These are phyloP conservation scores for Camillea tinctor DNA, from an alignment of 2,329 filamentous ascomycete species.

Conservation along the genomic window DNA sequence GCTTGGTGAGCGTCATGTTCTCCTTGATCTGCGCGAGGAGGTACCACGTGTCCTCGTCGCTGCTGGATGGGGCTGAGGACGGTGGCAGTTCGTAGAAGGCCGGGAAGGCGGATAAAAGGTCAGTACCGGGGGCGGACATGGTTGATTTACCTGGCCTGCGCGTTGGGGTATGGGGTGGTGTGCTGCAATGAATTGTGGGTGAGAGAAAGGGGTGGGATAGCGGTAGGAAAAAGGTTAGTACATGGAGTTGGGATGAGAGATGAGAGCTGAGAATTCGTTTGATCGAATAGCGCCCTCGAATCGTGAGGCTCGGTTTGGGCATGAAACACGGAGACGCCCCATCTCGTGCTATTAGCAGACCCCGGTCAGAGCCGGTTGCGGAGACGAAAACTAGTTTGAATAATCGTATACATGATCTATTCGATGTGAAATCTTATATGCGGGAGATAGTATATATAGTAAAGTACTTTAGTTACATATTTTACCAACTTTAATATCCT, in stretches of 20 bases:
- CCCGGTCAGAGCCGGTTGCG: not conserved
- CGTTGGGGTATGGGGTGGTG: too few relatives aligned
- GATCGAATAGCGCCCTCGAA: not conserved
- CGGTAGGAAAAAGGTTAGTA: too few relatives aligned
- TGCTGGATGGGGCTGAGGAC: conserved; percentile 4
- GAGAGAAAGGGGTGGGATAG: too few relatives aligned
- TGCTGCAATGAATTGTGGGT: too few relatives aligned
- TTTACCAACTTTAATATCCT: too few relatives aligned
- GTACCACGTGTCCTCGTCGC: conserved; percentile 26
- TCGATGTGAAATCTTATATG: too few relatives aligned
- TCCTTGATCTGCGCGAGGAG: conserved; percentile 33
- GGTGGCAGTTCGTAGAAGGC: conserved; percentile 19
- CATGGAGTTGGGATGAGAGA: not conserved
- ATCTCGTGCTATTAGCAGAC: not conserved
- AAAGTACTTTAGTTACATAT: too few relatives aligned
- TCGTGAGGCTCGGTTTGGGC: not conserved
- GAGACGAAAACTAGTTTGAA: too few relatives aligned
- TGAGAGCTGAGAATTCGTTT: not conserved
- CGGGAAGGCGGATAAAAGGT: conserved; percentile 9
- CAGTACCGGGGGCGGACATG: conserved; percentile 8
- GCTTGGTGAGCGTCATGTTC: conserved; percentile 46
- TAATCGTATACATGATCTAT: too few relatives aligned
- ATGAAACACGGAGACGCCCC: not conserved
- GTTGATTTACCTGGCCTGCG: not conserved
- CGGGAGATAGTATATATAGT: too few relatives aligned